These are phyloP conservation scores for Chlamydomonas urium DNA, from an alignment of 139 green algal genomes.

Conservation along the genomic window DNA sequence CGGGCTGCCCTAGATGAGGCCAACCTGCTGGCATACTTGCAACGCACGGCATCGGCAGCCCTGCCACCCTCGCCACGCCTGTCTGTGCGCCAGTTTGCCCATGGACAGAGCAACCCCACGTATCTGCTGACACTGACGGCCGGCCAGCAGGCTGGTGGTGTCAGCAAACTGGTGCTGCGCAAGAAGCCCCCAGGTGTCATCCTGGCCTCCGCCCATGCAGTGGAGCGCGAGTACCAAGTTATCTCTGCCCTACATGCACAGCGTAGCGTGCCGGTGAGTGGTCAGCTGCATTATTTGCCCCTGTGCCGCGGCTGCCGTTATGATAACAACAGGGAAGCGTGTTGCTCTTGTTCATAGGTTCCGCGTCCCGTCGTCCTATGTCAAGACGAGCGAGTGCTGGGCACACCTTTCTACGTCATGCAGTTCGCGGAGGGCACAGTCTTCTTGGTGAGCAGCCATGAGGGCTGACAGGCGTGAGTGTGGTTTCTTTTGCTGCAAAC, in stretches of 20 bases:
- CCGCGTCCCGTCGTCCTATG: conserved; percentile 74
- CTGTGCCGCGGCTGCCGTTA: no score
- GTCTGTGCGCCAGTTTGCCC: conserved; percentile 11
- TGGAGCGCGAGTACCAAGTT: conserved; percentile 36
- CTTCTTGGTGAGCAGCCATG: conserved; percentile 3
- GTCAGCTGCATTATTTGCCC: no score
- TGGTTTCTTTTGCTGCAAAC: not conserved
- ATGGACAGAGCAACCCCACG: conserved; percentile 87
- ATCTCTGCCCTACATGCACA: conserved; percentile 5
- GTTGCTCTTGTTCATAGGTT: no score
- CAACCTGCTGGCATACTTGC: not conserved
- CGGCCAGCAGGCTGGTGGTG: no score
- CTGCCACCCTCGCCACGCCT: not conserved
- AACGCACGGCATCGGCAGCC: not conserved
- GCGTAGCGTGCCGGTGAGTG: no score
- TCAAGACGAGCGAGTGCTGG: conserved; percentile 70
- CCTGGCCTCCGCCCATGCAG: conserved; percentile 88
- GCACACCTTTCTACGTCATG: conserved; percentile 91
- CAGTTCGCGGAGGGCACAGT: conserved; percentile 24
- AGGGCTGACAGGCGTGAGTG: not conserved
- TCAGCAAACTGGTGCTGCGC: conserved; percentile 52
- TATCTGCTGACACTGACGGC: conserved; percentile 69
- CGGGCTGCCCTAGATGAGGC: not conserved
- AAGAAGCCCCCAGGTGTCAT: conserved; percentile 94
- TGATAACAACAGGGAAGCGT: no score